A percentile compares a stretch with the other conserved stretches of the same genome.
Conservation (phyloP, 805 yeast genomes). For the Candida tammaniensis region DNA sequence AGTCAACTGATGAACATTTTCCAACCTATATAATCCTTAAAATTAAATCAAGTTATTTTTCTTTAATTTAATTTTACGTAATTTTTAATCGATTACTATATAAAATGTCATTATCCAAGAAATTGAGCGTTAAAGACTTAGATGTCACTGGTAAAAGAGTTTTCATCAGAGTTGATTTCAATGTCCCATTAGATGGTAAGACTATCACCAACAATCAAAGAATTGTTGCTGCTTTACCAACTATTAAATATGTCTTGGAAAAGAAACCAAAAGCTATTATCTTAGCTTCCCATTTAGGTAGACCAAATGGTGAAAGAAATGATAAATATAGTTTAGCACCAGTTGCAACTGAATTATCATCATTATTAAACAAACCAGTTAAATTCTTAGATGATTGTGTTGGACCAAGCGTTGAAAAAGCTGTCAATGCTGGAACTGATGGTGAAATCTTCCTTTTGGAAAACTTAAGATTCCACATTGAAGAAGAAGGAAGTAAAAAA, state of each 20-base stretch:
- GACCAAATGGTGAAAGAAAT: slow-evolving; percentile 93
- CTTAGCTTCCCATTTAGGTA: slow-evolving; percentile 96
- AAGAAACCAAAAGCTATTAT: slow-evolving; percentile 88
- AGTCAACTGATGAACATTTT: too few species aligned
- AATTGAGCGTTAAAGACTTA: slow-evolving; percentile 90
- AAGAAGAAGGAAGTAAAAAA: slow-evolving; percentile 94
- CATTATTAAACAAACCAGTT: slow-evolving; percentile 69
- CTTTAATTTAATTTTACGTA: too few species aligned
- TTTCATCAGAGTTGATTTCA: slow-evolving; percentile 97
- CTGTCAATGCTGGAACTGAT: slow-evolving; percentile 66
- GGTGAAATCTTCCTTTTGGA: slow-evolving; percentile 91
- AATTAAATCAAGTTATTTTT: too few species aligned
- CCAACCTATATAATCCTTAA: too few species aligned
- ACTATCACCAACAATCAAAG: slow-evolving; percentile 99
- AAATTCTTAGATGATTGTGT: slow-evolving; percentile 88
- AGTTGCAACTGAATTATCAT: slow-evolving; percentile 83
- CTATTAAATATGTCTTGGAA: slow-evolving; percentile 91
- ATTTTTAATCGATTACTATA: too few species aligned
- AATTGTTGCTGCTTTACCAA: slow-evolving; percentile 98
- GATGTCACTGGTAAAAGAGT: slow-evolving; percentile 89
- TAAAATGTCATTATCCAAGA: slow-evolving; percentile 86
- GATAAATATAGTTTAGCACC: slow-evolving; percentile 91
- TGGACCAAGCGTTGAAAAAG: slow-evolving; percentile 83
- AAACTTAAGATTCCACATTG: slow-evolving; percentile 98
- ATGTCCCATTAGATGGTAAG: slow-evolving; percentile 92